Evolutionary conservation across 768 basidiomycete species (phyloP).

Genomic region (Tylopilus sp.): DNA sequence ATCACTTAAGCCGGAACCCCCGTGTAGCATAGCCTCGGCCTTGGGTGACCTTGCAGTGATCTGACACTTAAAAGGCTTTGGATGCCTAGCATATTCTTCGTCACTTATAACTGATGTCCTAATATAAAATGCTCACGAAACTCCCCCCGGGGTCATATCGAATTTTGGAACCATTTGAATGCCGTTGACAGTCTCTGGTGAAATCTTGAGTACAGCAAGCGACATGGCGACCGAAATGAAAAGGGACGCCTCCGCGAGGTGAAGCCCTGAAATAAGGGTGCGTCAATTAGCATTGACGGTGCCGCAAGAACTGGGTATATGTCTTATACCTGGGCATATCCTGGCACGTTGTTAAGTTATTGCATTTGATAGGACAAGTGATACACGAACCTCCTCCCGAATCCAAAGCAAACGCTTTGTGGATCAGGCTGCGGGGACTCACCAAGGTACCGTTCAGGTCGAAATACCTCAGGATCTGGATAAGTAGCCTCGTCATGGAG

Average conservation of each 20-base stretch:
- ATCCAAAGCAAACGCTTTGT: constrained; percentile 23
- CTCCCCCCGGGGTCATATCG: too few species aligned
- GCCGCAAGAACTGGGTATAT: background rate
- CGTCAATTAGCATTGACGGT: constrained; percentile 15
- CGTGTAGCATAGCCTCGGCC: constrained; percentile 25
- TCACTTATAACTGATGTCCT: too few species aligned
- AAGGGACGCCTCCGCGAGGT: constrained; percentile 24
- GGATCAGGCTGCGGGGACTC: too few species aligned
- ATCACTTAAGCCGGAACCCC: too few species aligned
- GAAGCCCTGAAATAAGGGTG: too few species aligned
- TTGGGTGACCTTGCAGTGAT: constrained; percentile 51
- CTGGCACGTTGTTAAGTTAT: constrained; percentile 4
- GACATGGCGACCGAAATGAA: constrained; percentile 32
- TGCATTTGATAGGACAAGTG: too few species aligned
- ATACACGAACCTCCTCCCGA: constrained; percentile 25
- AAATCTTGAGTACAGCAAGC: constrained; percentile 44
- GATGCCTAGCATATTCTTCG: too few species aligned
- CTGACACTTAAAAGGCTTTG: constrained; percentile 51
- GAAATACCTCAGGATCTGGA: constrained; percentile 30
- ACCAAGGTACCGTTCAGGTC: constrained; percentile 34
- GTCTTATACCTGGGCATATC: constrained; percentile 19
- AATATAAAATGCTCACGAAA: constrained; percentile 41
- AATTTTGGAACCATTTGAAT: too few species aligned
- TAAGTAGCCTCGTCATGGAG: constrained; percentile 44
- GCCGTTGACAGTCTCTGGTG: constrained; percentile 39